phyloP scores from a whole-genome alignment of 1,139 yeast genomes.

The Yamadazyma triangularis region DNA sequence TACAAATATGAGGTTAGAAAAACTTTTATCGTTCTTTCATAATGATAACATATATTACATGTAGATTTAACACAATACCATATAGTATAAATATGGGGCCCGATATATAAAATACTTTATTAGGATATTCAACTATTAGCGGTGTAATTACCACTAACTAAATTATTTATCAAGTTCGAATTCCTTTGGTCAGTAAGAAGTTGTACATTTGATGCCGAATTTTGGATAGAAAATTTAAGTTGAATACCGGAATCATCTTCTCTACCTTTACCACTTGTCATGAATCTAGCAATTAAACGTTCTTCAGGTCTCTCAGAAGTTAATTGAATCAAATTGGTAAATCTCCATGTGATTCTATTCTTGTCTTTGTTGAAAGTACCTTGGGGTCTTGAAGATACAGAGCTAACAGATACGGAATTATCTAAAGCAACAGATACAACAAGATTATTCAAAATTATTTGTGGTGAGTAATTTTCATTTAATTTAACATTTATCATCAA shows the following conservation, averaged over 20 bases:
- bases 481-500: constrained; percentile 70
- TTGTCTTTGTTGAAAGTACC: constrained; percentile 85
- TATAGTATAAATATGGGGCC: no score
- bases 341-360: constrained; percentile 84
- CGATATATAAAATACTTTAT: no score
- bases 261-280: constrained; percentile 56
- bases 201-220: constrained; percentile 14
- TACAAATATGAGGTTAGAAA: no score
- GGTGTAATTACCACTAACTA: constrained; percentile 14
- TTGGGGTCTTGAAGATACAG: constrained; percentile 86
- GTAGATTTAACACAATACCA: no score
- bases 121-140: constrained; percentile 10
- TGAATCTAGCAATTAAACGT: constrained; percentile 66
- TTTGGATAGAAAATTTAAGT: constrained; percentile 48
- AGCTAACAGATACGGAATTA: constrained; percentile 40
- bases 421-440: constrained; percentile 62
- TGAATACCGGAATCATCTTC: constrained; percentile 72
- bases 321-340: constrained; percentile 45
- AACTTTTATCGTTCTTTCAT: no score
- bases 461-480: constrained; percentile 43
- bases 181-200: constrained; percentile 8
- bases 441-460: constrained; percentile 51
- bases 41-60: no score
- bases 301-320: constrained; percentile 38
- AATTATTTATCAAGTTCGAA: constrained; percentile 11